Percentiles rank a stretch among this genome's conserved stretches.
These are phyloP conservation scores for Aspergillus ostianus DNA, from an alignment of 495 filamentous ascomycete species.

Conservation along the genomic window DNA sequence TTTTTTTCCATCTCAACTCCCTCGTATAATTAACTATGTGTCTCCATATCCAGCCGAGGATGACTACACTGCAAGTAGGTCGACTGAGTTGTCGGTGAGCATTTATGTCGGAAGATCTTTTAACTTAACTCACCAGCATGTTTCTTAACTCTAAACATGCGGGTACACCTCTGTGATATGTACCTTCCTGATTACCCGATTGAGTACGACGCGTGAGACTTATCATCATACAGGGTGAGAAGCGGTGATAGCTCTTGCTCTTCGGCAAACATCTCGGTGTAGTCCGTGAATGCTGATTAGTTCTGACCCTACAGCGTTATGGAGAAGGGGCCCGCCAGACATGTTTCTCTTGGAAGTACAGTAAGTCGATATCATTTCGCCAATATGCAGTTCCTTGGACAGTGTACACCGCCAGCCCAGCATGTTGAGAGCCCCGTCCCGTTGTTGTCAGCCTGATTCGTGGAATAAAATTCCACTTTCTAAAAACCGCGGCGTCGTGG, in stretches of 20 bases:
- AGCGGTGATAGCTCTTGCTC: constrained; percentile 5
- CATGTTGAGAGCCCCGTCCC: background rate
- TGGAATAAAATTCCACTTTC: too few relatives aligned
- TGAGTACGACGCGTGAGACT: background rate
- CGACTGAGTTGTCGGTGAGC: constrained; percentile 6
- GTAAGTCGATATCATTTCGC: background rate
- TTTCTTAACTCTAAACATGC: constrained; percentile 9
- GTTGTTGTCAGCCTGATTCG: too few relatives aligned
- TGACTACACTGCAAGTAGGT: background rate
- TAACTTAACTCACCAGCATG: background rate
- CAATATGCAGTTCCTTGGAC: background rate
- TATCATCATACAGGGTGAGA: constrained; percentile 12
- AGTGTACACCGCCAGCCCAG: too few relatives aligned
- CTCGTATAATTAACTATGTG: background rate
- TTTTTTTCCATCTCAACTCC: background rate
- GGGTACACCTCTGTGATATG: constrained; percentile 4
- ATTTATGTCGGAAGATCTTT: background rate
- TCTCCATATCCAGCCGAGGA: background rate
- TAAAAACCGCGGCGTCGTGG: too few relatives aligned
- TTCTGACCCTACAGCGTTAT: background rate
- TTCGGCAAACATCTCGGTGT: constrained; percentile 7
- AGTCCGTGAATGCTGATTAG: background rate
- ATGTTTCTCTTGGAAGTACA: constrained; percentile 1
- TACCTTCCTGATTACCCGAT: constrained; percentile 1
- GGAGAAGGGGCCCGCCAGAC: background rate